Conservation (phyloP, 2,329 filamentous ascomycete genomes). For the Diaporthe sp. region DNA sequence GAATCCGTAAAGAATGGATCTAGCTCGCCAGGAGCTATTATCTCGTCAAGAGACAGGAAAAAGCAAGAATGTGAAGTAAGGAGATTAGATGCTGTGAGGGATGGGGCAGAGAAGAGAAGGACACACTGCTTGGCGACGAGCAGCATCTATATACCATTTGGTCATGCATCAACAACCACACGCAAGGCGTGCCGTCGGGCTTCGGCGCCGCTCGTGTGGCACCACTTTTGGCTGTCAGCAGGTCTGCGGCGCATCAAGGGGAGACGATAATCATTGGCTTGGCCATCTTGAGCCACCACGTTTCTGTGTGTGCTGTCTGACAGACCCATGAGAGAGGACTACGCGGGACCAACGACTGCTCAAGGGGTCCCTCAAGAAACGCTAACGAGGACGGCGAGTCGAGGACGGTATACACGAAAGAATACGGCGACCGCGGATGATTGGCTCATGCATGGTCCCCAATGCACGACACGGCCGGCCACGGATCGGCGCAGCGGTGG, state of each 20-base stretch:
- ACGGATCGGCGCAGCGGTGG: background rate
- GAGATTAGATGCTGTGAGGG: background rate
- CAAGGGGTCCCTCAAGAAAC: background rate
- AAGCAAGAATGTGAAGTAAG: background rate
- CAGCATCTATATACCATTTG: background rate
- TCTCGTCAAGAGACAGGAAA: conserved; percentile 28
- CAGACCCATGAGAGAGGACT: background rate
- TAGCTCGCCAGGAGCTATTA: conserved; percentile 27
- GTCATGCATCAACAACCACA: background rate
- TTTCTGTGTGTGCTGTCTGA: background rate
- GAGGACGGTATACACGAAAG: too few relatives aligned
- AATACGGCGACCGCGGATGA: too few relatives aligned
- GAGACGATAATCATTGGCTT: too few relatives aligned
- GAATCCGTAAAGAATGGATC: background rate
- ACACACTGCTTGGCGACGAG: background rate
- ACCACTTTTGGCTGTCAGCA: background rate
- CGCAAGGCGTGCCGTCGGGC: background rate
- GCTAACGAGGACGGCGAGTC: background rate
- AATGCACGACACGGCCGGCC: background rate
- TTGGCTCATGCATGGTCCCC: background rate
- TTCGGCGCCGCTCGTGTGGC: background rate
- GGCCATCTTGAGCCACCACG: background rate
- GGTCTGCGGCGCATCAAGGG: background rate
- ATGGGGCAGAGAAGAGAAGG: background rate
- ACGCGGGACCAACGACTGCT: background rate